A percentile compares a stretch with the other conserved stretches of the same genome.
Evolutionary conservation across 441 rosid genomes (phyloP).

Genomic region (Croton setiger): DNA sequence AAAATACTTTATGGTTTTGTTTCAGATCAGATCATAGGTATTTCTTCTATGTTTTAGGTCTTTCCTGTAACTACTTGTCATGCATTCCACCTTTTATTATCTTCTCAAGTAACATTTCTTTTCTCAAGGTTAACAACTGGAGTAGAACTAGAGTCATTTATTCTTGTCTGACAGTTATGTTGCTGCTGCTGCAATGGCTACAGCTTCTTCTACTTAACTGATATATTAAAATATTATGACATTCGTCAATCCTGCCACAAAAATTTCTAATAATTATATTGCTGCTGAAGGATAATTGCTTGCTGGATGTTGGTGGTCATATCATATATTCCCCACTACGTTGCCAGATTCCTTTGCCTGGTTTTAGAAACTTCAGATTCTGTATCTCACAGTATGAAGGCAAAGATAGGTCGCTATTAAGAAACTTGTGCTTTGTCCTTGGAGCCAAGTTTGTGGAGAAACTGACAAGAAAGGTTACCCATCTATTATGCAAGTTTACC

Average conservation of each 20-base stretch:
- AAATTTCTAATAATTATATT: constrained; percentile 27
- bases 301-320: constrained; percentile 81
- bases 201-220: constrained; percentile 10
- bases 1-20: neutral
- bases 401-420: constrained; percentile 69
- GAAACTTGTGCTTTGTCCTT: constrained; percentile 81
- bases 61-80: neutral
- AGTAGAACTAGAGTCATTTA: neutral
- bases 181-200: neutral
- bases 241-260: constrained; percentile 19
- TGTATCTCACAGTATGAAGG: constrained; percentile 85
- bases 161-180: constrained; percentile 4
- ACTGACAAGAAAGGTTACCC: constrained; percentile 76
- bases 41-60: neutral
- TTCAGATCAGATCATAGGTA: neutral
- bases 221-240: constrained; percentile 8
- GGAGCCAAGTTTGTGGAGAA: constrained; percentile 74
- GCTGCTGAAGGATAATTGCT: constrained; percentile 70
- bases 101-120: neutral
- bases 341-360: constrained; percentile 83
- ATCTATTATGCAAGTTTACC: constrained; percentile 80
- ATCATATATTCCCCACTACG: constrained; percentile 89
- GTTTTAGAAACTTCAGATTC: constrained; percentile 69
- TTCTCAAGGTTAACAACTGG: neutral
- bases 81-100: neutral